These are phyloP conservation scores for Pelargonium citronellum DNA, from an alignment of 441 rosid genomes.

Conservation along the genomic window DNA sequence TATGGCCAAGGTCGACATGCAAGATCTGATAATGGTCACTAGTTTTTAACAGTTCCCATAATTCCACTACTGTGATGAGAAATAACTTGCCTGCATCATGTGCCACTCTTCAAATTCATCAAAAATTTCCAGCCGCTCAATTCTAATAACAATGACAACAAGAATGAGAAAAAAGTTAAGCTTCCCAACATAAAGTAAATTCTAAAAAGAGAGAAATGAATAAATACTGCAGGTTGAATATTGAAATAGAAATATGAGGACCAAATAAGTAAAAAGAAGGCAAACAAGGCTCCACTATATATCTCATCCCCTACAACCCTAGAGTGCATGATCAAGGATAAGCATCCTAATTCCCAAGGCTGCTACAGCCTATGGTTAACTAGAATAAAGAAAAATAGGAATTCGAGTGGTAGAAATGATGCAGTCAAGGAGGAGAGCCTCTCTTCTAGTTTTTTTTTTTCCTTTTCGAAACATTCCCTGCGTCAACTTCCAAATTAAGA, in stretches of 20 bases:
- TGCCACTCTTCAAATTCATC: slow-evolving; percentile 98
- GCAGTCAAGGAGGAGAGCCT: too few species aligned
- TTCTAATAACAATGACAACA: slow-evolving; percentile 46
- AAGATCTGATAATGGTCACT: not conserved
- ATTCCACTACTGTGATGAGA: slow-evolving; percentile 16
- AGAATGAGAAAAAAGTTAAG: slow-evolving; percentile 22
- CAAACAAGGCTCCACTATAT: not conserved
- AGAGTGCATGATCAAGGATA: too few species aligned
- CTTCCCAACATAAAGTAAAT: slow-evolving; percentile 18
- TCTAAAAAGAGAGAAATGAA: slow-evolving; percentile 5
- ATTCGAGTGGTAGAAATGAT: too few species aligned
- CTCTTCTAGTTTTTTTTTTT: too few species aligned
- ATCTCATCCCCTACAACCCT: not conserved
- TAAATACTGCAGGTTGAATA: too few species aligned
- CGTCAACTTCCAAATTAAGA: too few species aligned
- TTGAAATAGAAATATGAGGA: not conserved
- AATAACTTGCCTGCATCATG: slow-evolving; percentile 92
- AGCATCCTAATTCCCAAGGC: too few species aligned
- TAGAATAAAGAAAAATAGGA: too few species aligned
- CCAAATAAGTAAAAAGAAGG: not conserved
- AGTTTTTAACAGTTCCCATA: not conserved
- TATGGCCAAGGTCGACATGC: not conserved
- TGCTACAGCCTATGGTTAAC: too few species aligned
- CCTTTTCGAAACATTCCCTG: too few species aligned
- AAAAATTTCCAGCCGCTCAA: slow-evolving; percentile 83